A percentile compares a stretch with the other conserved stretches of the same genome.
Conservation (phyloP, 805 yeast genomes). For the Nakazawaea ernobii region DNA sequence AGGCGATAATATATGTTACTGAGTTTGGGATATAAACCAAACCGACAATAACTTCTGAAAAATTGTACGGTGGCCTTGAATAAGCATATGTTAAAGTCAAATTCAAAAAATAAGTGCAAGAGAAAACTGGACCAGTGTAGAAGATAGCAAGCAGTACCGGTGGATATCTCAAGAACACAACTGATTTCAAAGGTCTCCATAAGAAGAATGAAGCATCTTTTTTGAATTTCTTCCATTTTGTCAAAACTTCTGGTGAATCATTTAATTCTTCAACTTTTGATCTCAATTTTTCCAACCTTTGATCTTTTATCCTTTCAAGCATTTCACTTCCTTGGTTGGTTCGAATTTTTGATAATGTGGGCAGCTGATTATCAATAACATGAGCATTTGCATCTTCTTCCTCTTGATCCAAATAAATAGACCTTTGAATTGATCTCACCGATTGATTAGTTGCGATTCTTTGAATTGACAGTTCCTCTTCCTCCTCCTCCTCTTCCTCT, state of each 20-base stretch:
- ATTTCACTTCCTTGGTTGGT: constrained; percentile 19
- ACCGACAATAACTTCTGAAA: constrained; percentile 61
- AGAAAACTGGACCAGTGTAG: constrained; percentile 69
- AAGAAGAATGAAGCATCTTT: constrained; percentile 39
- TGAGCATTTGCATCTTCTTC: constrained; percentile 1
- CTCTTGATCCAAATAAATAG: constrained; percentile 3
- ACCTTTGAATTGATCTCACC: constrained; percentile 3
- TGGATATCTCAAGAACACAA: constrained; percentile 60
- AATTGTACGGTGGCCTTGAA: constrained; percentile 63
- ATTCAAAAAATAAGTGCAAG: constrained; percentile 66
- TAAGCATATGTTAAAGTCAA: constrained; percentile 64
- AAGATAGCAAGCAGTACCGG: constrained; percentile 64
- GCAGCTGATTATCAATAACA: constrained; percentile 17
- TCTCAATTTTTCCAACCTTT: constrained; percentile 14
- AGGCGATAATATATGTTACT: constrained; percentile 66
- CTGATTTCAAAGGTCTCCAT: constrained; percentile 55
- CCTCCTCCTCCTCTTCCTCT: constrained; percentile 12
- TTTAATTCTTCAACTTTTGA: constrained; percentile 17
- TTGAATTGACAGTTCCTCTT: background rate
- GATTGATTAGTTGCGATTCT: constrained; percentile 1
- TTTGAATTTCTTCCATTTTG: constrained; percentile 20
- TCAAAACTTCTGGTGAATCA: constrained; percentile 16
- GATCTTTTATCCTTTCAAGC: constrained; percentile 16
- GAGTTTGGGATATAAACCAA: constrained; percentile 81
- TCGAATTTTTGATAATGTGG: constrained; percentile 30